These are phyloP conservation scores for Claviceps maximensis DNA, from an alignment of 2,329 filamentous ascomycete species.

Conservation along the genomic window DNA sequence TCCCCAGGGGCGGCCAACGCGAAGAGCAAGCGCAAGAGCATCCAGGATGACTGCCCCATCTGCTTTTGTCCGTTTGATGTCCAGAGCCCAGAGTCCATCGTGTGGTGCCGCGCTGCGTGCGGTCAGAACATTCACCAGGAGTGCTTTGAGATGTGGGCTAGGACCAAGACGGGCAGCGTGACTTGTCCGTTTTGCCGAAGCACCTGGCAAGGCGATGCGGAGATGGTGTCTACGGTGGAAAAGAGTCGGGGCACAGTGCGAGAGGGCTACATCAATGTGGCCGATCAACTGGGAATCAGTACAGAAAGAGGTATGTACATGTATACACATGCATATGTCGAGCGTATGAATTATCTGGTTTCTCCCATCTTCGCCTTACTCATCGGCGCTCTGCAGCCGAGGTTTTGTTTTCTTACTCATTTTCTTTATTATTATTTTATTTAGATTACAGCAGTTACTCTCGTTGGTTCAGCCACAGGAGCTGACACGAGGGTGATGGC, in stretches of 20 bases:
- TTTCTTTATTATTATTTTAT: neutral
- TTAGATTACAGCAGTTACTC: neutral
- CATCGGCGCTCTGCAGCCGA: too few species aligned
- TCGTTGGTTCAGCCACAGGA: neutral
- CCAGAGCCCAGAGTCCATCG: slow-evolving; percentile 22
- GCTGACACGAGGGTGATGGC: neutral
- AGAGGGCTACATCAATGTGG: slow-evolving; percentile 51
- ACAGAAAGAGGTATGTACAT: slow-evolving; percentile 32
- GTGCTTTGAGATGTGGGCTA: slow-evolving; percentile 42
- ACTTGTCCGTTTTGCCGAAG: slow-evolving; percentile 51
- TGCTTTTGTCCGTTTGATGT: slow-evolving; percentile 37
- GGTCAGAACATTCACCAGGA: slow-evolving; percentile 41
- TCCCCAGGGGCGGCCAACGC: slow-evolving; percentile 15
- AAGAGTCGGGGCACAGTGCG: slow-evolving; percentile 25
- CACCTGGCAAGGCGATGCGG: slow-evolving; percentile 35
- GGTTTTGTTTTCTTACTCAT: neutral
- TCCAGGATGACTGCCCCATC: slow-evolving; percentile 44
- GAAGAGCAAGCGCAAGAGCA: slow-evolving; percentile 29
- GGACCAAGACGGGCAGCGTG: slow-evolving; percentile 28
- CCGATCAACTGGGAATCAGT: slow-evolving; percentile 45
- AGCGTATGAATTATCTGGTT: neutral
- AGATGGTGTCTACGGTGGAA: slow-evolving; percentile 28
- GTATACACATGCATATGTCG: slow-evolving; percentile 8
- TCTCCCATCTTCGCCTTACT: neutral
- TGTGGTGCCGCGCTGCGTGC: slow-evolving; percentile 39